Conservation (phyloP, 345 rosid genomes). For the Populus ilicifolia region DNA sequence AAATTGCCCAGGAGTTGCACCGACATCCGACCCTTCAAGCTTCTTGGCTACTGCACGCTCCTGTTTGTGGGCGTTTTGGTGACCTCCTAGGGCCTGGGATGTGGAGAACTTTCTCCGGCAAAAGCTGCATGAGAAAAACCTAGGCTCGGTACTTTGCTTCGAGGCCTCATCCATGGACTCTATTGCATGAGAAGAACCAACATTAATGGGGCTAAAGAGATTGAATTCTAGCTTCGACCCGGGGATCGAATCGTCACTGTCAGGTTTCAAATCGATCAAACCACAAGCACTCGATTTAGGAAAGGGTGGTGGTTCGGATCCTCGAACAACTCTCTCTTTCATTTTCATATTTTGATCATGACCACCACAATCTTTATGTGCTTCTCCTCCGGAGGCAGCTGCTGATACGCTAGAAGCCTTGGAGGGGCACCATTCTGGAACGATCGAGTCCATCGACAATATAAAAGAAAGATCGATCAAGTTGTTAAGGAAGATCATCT, state of each 20-base stretch:
- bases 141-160: neutral
- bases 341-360: neutral
- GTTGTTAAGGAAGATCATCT: neutral
- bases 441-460: slow-evolving; percentile 22
- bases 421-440: slow-evolving; percentile 20
- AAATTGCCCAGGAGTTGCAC: neutral
- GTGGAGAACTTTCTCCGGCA: slow-evolving; percentile 26
- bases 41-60: slow-evolving; percentile 23
- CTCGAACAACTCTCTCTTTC: slow-evolving; percentile 6
- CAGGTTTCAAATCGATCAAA: slow-evolving; percentile 21
- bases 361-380: neutral
- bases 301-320: neutral
- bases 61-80: slow-evolving; percentile 28
- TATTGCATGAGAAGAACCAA: neutral
- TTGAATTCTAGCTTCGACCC: slow-evolving; percentile 31
- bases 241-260: slow-evolving; percentile 8
- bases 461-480: neutral
- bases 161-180: neutral
- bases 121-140: slow-evolving; percentile 24
- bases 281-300: slow-evolving; percentile 8
- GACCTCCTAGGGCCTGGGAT: slow-evolving; percentile 28
- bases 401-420: slow-evolving; percentile 36
- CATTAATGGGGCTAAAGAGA: slow-evolving; percentile 13
- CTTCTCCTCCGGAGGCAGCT: slow-evolving; percentile 16
- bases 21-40: slow-evolving; percentile 20